Base-by-base conservation (phyloP, 768 basidiomycete species). In the Suillus weaverae region DNA sequence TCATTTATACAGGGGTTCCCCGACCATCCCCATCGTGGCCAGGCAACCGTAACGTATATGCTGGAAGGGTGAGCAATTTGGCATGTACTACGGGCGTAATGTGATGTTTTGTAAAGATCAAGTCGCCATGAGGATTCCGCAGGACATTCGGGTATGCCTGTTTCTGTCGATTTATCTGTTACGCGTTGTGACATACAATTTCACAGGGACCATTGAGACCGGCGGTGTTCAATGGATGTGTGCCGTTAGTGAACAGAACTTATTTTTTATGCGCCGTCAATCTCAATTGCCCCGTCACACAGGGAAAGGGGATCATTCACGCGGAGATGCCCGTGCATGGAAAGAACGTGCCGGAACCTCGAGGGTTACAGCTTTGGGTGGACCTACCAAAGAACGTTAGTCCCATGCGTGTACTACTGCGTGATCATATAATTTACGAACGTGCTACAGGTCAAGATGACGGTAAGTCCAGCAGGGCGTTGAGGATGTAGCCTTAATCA, bases 171-270 rank as follows among this genome's bases (percentile, higher is more conserved):
- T 57, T 18, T 6, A 20, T 20, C 6, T 41, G 30, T 13, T 20
- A 41, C 6, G 18, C 20, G 16, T 14, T 20, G 11, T 20, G 2
- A 59, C n/a, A 56, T 20, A 6, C 39, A 20, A 41, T 6, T 30
- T 54, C 18, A 30, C 57, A 59, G 57, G 57, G 16, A 85, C 83
- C 20, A 91, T 93, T 61, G 76, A 85, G 46, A 73, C 88, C 10
- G 96, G 96, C 4, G 97, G 95, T 57, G 89, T 97, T 2, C 96
- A 98, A 72, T 97, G 95, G 94, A 97, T 97, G 95, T 88, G 85
- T 74, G 91, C 91, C 16, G 90, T 89, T 63, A 78, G 85, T 76
- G 39, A 60, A 61, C 61, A 41, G 22, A 26, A 22, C 16, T 55
- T 16, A 44, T 50, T 69, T 64, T 54, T 35, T 38, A 55, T 33